Conservation (phyloP, 2,329 filamentous ascomycete genomes). For the Colletotrichum sojae region DNA sequence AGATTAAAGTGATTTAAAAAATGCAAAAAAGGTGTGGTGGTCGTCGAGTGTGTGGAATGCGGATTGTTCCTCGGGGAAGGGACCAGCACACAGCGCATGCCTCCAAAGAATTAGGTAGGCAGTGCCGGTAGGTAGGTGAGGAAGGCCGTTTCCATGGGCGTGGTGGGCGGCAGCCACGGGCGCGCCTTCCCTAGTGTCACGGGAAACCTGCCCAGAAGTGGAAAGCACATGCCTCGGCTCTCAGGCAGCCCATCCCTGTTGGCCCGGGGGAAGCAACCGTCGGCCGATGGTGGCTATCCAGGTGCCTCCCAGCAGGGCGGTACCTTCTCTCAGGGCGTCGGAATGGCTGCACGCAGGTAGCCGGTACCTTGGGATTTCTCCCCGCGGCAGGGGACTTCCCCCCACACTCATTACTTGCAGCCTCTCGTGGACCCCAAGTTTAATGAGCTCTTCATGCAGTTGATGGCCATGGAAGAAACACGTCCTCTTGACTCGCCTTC, state of each 20-base stretch:
- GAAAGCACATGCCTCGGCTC: constrained; percentile 42
- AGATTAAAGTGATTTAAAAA: constrained; percentile 4
- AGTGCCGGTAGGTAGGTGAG: too few species aligned
- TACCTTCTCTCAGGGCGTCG: too few species aligned
- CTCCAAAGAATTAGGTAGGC: not conserved
- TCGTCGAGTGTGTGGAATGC: constrained; percentile 15
- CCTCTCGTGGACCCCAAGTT: constrained; percentile 11
- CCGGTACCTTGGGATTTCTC: not conserved
- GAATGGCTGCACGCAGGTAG: not conserved
- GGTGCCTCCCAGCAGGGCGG: too few species aligned
- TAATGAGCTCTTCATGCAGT: constrained; percentile 34
- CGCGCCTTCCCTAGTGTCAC: not conserved
- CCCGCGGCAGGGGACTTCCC: constrained; percentile 32
- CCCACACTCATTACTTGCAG: constrained; percentile 30
- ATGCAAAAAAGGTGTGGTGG: not conserved
- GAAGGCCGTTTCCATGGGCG: too few species aligned
- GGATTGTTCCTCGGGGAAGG: not conserved
- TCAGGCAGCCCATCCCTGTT: constrained; percentile 17
- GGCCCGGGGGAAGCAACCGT: not conserved
- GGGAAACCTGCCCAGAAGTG: constrained; percentile 1
- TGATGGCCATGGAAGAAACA: too few species aligned
- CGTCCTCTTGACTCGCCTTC: too few species aligned
- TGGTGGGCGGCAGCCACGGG: too few species aligned
- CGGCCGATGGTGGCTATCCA: constrained; percentile 3
- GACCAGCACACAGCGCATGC: too few species aligned